Conservation (phyloP, 192 early-diverging fungal genomes). For the Gigaspora rosea region DNA sequence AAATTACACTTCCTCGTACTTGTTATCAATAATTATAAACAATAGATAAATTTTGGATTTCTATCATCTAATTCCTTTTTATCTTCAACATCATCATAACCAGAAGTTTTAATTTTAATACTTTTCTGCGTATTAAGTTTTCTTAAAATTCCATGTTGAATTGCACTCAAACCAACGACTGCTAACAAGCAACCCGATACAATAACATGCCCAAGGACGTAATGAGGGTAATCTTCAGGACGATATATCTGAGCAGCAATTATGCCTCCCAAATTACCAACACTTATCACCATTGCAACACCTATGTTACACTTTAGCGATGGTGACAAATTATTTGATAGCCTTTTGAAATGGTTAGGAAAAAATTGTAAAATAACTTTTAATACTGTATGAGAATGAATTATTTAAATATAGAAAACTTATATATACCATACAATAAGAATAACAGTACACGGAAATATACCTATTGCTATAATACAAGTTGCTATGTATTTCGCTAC, state of each 20-base stretch:
- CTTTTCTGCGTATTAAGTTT: too few species aligned
- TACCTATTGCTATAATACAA: not conserved
- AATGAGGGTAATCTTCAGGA: conserved; percentile 56
- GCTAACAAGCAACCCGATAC: conserved; percentile 54
- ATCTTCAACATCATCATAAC: too few species aligned
- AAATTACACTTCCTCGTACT: too few species aligned
- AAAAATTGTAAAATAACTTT: conserved; percentile 42
- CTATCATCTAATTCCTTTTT: too few species aligned
- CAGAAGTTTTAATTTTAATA: too few species aligned
- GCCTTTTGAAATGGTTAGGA: conserved; percentile 57
- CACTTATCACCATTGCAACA: conserved; percentile 63
- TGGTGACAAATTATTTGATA: conserved; percentile 68
- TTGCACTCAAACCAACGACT: conserved; percentile 23
- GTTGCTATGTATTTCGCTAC: conserved; percentile 21
- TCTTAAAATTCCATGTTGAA: too few species aligned
- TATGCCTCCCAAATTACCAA: conserved; percentile 77
- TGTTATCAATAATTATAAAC: too few species aligned
- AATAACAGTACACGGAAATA: conserved; percentile 15
- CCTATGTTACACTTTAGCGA: conserved; percentile 73
- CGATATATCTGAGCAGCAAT: conserved; percentile 78
- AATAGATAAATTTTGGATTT: too few species aligned
- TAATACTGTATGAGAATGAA: not conserved
- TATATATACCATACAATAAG: conserved; percentile 46
- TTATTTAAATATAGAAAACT: too few species aligned
- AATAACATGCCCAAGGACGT: conserved; percentile 48